phyloP scores from a whole-genome alignment of 108 stramenopile genomes.

The Cylindrotheca fusiformis region DNA sequence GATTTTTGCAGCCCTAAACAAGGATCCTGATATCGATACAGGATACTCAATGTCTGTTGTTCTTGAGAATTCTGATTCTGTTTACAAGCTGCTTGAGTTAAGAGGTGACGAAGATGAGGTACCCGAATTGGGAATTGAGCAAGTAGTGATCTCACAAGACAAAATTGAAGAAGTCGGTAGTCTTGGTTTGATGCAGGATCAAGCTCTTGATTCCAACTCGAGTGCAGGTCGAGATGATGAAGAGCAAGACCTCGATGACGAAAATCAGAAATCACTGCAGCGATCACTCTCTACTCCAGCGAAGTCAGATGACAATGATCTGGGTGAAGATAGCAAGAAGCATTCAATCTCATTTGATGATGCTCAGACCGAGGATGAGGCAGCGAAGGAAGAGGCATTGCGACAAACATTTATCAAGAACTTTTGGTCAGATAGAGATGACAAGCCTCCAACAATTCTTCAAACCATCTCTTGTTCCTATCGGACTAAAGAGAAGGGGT shows the following conservation, averaged over 20 bases:
- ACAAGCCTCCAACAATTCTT: slow-evolving; percentile 25
- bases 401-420: slow-evolving; percentile 18
- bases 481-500: slow-evolving; percentile 34
- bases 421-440: slow-evolving; percentile 23
- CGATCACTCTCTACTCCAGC: background rate
- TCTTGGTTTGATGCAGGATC: too few species aligned
- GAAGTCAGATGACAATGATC: background rate
- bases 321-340: background rate
- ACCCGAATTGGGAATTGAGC: background rate
- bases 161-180: too few species aligned
- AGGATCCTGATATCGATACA: background rate
- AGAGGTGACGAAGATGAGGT: background rate
- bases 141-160: too few species aligned
- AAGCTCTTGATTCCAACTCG: too few species aligned
- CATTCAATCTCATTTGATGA: background rate
- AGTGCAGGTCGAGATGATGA: too few species aligned
- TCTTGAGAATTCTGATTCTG: background rate
- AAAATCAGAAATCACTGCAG: background rate
- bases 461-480: slow-evolving; percentile 43
- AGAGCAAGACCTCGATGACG: too few species aligned
- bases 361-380: background rate
- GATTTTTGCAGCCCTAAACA: background rate
- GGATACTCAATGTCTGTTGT: slow-evolving; percentile 6
- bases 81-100: slow-evolving; percentile 1
- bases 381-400: background rate